These are phyloP conservation scores for Parasitella parasitica DNA, from an alignment of 371 early-diverging fungal genomes.

Conservation along the genomic window DNA sequence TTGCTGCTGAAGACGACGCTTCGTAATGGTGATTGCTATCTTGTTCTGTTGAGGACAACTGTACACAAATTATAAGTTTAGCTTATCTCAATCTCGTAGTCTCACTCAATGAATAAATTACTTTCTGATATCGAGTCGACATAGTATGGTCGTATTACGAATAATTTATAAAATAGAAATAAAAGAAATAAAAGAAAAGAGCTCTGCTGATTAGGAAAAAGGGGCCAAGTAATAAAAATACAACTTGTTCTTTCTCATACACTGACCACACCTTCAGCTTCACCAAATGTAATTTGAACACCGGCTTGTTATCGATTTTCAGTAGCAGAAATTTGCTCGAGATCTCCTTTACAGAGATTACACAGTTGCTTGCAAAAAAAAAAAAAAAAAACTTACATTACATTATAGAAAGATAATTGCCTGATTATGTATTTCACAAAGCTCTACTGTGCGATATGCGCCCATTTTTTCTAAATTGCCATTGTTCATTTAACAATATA, in stretches of 20 bases:
- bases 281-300: not conserved
- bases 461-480: too few species aligned
- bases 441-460: too few species aligned
- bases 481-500: too few species aligned
- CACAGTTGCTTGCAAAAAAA: too few species aligned
- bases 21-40: not conserved
- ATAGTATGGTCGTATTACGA: not conserved
- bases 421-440: not conserved
- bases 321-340: too few species aligned
- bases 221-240: not conserved
- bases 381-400: too few species aligned
- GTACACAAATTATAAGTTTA: not conserved
- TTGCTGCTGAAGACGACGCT: not conserved
- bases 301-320: not conserved
- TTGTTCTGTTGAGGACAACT: not conserved
- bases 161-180: not conserved
- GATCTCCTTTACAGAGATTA: too few species aligned
- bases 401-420: too few species aligned
- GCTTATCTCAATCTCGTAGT: too few species aligned
- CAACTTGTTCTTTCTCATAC: not conserved
- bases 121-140: slow-evolving; percentile 22
- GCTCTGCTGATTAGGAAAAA: not conserved
- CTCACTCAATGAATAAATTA: too few species aligned
- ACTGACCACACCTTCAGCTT: too few species aligned
- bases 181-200: not conserved